Conservation (phyloP, 2,329 filamentous ascomycete genomes). For the Colletotrichum endophyticum region DNA sequence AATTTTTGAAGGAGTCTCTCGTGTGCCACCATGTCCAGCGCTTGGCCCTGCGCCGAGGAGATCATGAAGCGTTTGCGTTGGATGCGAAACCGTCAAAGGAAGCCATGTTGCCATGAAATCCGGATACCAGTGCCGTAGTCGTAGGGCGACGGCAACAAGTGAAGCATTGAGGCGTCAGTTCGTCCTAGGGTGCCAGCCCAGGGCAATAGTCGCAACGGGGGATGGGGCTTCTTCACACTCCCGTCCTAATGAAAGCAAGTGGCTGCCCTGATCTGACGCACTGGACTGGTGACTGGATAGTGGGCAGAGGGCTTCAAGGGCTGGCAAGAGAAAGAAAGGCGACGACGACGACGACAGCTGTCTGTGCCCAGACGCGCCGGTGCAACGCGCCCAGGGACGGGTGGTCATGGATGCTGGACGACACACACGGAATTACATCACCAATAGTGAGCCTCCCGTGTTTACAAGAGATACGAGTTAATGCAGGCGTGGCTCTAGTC, state of each 20-base stretch:
- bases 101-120: background rate
- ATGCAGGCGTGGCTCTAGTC: background rate
- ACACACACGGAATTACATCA: slow-evolving; percentile 11
- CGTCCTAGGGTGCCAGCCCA: background rate
- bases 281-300: background rate
- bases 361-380: slow-evolving; percentile 12
- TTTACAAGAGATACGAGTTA: background rate
- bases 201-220: background rate
- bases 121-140: background rate
- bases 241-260: background rate
- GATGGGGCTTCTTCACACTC: background rate
- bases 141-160: background rate
- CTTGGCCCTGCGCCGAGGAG: background rate
- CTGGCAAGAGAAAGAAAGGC: background rate
- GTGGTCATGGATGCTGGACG: background rate
- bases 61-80: background rate
- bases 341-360: background rate
- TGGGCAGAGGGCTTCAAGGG: background rate
- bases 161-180: background rate
- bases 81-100: background rate
- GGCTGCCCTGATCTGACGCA: background rate
- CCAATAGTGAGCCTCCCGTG: background rate
- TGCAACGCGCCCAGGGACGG: background rate
- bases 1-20: background rate
- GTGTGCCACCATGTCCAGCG: background rate